Base-by-base conservation (phyloP, 2,329 filamentous ascomycete genomes). In the Scopulariopsis brevicaulis region DNA sequence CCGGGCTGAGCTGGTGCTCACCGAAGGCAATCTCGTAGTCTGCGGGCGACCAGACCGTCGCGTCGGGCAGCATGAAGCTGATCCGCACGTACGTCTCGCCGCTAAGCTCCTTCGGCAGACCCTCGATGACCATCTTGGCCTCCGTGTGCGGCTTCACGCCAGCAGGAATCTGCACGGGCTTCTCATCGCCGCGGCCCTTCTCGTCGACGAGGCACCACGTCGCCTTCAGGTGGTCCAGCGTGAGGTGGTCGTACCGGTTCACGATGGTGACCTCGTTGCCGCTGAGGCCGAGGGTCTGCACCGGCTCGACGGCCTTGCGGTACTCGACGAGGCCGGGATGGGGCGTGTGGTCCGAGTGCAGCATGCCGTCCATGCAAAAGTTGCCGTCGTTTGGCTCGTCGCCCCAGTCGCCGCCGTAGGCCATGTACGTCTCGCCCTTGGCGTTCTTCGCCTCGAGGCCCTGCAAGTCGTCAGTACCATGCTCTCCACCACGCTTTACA, bases 361-460 rank as follows among this genome's bases (percentile, higher is more conserved):
- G 73, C 8, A 83, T 69, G 2, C 81, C 81, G 59, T 83, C 80
- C 72, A 83, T 76, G 50, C 81, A 76, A 56, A 85, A 86, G 58
- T 79, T 81, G 1, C 70, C 72, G 63, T 85, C 82, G 61, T 85
- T 82, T 0, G 81, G 82, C 0, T 76, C 70, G 54, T 85, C 82
- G 3, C 77, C 79, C 66, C 84, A 85, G 64, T 85, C 82, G 1
- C 82, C 82, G 1, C 82, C 82, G 50, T 84, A 85, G 0, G 73
- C 82, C 67, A 79, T 80, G 62, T 76, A 81, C 53, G 73, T 69
- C 48, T 72, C 70, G 32, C 74, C 74, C 22, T 75, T 70, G 46
- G 70, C 64, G 10, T 70, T 73, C 54, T 71, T 71, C 8, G 73
- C 71, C 4, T 78, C 66, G 60, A 82, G 63, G 60, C 77, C 65